Evolutionary conservation across 2,329 filamentous ascomycete species (phyloP).

Genomic region (Aureobasidium sp.): DNA sequence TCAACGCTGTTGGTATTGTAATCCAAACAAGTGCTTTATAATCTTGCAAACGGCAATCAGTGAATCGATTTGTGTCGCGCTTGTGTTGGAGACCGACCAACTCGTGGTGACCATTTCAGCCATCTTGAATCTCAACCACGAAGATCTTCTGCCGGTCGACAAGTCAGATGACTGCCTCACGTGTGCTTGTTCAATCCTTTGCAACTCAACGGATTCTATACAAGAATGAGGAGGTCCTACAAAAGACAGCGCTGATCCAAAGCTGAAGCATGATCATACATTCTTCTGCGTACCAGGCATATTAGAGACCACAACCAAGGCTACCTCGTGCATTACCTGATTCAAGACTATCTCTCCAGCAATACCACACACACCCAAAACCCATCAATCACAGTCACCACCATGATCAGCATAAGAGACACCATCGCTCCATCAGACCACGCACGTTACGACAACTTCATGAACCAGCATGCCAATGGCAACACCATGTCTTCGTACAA

Average conservation of each 20-base stretch:
- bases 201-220: neutral
- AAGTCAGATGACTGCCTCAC: conserved; percentile 6
- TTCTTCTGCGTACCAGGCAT: neutral
- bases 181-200: neutral
- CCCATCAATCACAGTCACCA: neutral
- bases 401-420: neutral
- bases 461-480: neutral
- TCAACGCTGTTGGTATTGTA: neutral
- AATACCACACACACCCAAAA: neutral
- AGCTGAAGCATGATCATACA: neutral
- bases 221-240: neutral
- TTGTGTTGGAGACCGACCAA: neutral
- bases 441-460: neutral
- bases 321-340: neutral
- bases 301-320: neutral
- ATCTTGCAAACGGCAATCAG: neutral
- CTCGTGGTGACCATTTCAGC: neutral
- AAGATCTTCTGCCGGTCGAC: neutral
- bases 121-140: neutral
- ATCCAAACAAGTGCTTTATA: neutral
- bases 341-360: neutral
- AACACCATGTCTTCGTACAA: conserved; percentile 3
- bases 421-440: neutral
- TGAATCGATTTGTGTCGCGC: neutral
- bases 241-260: neutral